phyloP scores from a whole-genome alignment of 345 rosid genomes.

The Eucalyptus pauciflora region DNA sequence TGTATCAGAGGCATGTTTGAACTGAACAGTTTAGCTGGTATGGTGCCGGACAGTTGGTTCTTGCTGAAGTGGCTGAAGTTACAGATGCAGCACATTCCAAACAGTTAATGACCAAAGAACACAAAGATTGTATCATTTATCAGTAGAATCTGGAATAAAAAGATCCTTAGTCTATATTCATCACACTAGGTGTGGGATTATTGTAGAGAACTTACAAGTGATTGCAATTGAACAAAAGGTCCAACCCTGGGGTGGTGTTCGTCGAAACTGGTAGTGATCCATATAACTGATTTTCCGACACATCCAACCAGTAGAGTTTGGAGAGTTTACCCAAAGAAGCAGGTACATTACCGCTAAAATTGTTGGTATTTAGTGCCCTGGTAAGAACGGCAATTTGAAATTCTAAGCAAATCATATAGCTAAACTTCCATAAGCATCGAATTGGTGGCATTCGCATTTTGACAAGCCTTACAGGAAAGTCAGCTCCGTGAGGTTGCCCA shows the following conservation, averaged over 20 bases:
- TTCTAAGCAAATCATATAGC: neutral
- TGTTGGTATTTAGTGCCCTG: conserved; percentile 37
- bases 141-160: neutral
- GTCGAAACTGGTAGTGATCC: conserved; percentile 36
- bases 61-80: conserved; percentile 21
- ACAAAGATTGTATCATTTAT: neutral
- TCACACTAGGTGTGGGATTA: neutral
- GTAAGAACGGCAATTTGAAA: neutral
- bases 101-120: neutral
- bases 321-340: conserved; percentile 24
- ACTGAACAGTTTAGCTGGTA: conserved; percentile 26
- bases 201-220: conserved; percentile 27
- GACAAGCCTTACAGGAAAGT: conserved; percentile 70
- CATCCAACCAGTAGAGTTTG: conserved; percentile 27
- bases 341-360: conserved; percentile 25
- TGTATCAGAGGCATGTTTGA: conserved; percentile 25
- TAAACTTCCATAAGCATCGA: neutral
- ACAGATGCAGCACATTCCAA: neutral
- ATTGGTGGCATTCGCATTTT: neutral
- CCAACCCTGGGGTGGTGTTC: conserved; percentile 25
- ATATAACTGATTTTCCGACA: conserved; percentile 24
- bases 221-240: conserved; percentile 7
- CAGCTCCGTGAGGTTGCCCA: conserved; percentile 66
- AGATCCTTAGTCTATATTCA: neutral
- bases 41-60: conserved; percentile 22